Percentiles rank a stretch among this genome's conserved stretches.
These are phyloP conservation scores for Coccomyxa subellipsoidea DNA, from an alignment of 163 green algal species.

Conservation along the genomic window DNA sequence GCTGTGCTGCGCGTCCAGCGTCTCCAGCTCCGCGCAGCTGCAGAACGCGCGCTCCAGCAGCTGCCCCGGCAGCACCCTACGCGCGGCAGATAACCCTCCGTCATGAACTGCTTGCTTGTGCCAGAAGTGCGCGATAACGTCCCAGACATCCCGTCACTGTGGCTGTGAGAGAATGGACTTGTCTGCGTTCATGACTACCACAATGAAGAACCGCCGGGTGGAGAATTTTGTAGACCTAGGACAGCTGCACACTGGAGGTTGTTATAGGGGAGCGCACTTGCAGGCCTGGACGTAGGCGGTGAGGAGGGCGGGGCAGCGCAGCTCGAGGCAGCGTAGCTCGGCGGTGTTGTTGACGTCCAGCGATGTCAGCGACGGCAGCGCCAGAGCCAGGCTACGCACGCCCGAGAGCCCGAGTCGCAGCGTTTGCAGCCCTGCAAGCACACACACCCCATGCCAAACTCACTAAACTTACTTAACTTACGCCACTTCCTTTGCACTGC, in stretches of 20 bases:
- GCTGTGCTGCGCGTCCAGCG: constrained; percentile 5
- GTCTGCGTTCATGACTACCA: too few species aligned
- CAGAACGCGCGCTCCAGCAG: background rate
- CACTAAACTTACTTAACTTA: too few species aligned
- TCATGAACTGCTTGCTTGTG: background rate
- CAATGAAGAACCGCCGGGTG: too few species aligned
- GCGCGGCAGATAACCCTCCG: background rate
- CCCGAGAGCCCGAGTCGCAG: constrained; percentile 35
- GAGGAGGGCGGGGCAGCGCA: constrained; percentile 31
- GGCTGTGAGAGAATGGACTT: background rate
- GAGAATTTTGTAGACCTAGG: too few species aligned
- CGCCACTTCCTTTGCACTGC: too few species aligned
- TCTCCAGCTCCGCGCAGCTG: background rate
- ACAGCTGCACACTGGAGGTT: too few species aligned
- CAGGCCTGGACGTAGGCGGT: constrained; percentile 9
- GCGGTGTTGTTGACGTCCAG: constrained; percentile 41
- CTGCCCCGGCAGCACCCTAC: background rate
- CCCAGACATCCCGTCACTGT: background rate
- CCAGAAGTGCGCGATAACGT: background rate
- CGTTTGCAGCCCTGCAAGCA: constrained; percentile 20
- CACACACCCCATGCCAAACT: background rate
- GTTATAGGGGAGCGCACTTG: constrained; percentile 11
- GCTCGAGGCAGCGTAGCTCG: constrained; percentile 28
- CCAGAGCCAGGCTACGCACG: constrained; percentile 34
- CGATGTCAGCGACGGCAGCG: constrained; percentile 34